Evolutionary conservation across 1,284 basidiomycete species (phyloP).

Genomic region (Salmacisia buchloeana): DNA sequence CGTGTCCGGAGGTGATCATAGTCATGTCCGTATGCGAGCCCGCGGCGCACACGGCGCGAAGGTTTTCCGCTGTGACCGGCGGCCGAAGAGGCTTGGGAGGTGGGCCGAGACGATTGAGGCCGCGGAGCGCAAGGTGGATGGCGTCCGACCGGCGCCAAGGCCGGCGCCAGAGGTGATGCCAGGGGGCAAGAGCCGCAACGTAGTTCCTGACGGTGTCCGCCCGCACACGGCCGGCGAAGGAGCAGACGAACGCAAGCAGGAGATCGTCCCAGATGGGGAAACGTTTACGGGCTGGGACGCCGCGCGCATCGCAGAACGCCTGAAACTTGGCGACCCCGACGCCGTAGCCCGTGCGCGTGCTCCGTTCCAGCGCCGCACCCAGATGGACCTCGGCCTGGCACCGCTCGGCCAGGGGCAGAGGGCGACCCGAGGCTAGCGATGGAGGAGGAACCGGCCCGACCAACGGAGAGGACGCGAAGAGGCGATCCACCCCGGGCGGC

Average conservation of each 20-base stretch:
- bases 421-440: no score
- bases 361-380: background rate
- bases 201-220: background rate
- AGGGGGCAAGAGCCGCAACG: background rate
- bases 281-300: background rate
- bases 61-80: no score
- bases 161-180: background rate
- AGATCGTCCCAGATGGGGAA: background rate
- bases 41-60: no score
- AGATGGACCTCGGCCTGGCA: no score
- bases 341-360: background rate
- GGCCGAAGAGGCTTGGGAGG: background rate
- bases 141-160: background rate
- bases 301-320: background rate
- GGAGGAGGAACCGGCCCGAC: no score
- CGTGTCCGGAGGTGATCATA: no score
- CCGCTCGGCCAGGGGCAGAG: no score
- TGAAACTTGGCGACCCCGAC: background rate
- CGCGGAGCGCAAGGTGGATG: background rate
- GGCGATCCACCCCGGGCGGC: no score
- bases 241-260: background rate
- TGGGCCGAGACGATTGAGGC: background rate
- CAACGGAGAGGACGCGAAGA: no score
- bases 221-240: background rate
- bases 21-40: no score